These are phyloP conservation scores for Eremothecium coryli DNA, from an alignment of 1,139 yeast genomes.

Conservation along the genomic window DNA sequence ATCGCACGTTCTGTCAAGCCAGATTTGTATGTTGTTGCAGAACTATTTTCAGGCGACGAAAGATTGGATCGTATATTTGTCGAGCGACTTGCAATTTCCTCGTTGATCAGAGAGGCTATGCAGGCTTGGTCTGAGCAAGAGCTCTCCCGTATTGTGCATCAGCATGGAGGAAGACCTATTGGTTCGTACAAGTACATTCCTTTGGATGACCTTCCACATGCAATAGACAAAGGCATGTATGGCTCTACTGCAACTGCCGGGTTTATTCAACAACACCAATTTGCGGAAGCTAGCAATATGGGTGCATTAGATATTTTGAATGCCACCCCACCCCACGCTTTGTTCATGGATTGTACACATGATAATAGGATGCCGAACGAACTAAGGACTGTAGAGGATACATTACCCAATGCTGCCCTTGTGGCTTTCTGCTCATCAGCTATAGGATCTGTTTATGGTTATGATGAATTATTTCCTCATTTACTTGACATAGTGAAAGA, in stretches of 20 bases:
- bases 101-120: slow-evolving; percentile 93
- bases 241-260: slow-evolving; percentile 33
- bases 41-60: slow-evolving; percentile 86
- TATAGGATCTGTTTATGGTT: slow-evolving; percentile 90
- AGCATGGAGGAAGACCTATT: slow-evolving; percentile 91
- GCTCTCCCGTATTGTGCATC: slow-evolving; percentile 75
- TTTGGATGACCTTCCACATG: slow-evolving; percentile 58
- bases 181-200: slow-evolving; percentile 81
- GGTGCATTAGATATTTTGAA: slow-evolving; percentile 51
- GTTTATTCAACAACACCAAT: slow-evolving; percentile 18
- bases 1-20: slow-evolving; percentile 82
- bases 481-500: slow-evolving; percentile 78
- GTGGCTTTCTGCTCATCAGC: slow-evolving; percentile 92
- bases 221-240: neutral
- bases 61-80: slow-evolving; percentile 83
- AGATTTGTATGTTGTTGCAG: slow-evolving; percentile 86
- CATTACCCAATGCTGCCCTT: slow-evolving; percentile 87
- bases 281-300: slow-evolving; percentile 25
- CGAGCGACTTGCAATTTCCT: slow-evolving; percentile 79
- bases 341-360: slow-evolving; percentile 96
- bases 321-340: slow-evolving; percentile 73
- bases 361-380: slow-evolving; percentile 87
- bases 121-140: slow-evolving; percentile 89
- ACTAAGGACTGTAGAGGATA: slow-evolving; percentile 87
- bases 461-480: slow-evolving; percentile 83